Evolutionary conservation across 2,329 filamentous ascomycete genomes (phyloP), one percentile per base, ranked within the genome.

Genomic region (Davidsoniella australis): DNA sequence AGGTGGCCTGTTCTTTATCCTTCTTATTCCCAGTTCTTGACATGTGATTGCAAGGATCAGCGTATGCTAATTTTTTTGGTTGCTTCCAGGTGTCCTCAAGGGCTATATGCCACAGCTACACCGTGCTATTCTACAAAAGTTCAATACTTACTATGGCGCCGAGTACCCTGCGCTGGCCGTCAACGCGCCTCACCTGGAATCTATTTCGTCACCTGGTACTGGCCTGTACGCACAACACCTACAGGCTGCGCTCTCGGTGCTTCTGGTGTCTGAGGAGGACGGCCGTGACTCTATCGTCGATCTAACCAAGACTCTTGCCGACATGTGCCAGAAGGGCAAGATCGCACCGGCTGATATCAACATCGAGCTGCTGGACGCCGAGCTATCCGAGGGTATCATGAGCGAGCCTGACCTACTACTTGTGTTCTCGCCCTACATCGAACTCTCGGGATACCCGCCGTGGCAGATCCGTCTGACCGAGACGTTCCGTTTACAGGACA

Each of bases 401-500:
- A 72, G 76, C 8, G 89, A 98, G 64, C 91, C 91, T 2, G 88
- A 96, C 61, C 69, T 98, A 12, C 68, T 98, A 52, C 75, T 98
- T 49, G 68, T 94, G 7, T 98, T 98, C 62, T 79, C 82, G 1
- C 85, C 88, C 3, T 77, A 79, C 45, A 78, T 96, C 48, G 80
- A 87, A 61, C 66, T 98, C 41, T 80, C 86, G 48, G 87, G 91
- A 8, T 98, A 96, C 62, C 91, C 91, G 8, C 91, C 91, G 1
- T 98, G 91, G 91, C 91, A 95, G 65, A 75, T 96, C 54, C 76
- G 91, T 41, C 68, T 98, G 60, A 95, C 88, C 0, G 91, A 98
- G 69, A 95, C 98, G 51, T 95, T 88, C 62, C 76, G 79, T 58
- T 68, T 84, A 10, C 73, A 74, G 50, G 83, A 88, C 60, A 86